Conservation (phyloP, 352 stramenopile species). For the Pythium plurisporium region DNA sequence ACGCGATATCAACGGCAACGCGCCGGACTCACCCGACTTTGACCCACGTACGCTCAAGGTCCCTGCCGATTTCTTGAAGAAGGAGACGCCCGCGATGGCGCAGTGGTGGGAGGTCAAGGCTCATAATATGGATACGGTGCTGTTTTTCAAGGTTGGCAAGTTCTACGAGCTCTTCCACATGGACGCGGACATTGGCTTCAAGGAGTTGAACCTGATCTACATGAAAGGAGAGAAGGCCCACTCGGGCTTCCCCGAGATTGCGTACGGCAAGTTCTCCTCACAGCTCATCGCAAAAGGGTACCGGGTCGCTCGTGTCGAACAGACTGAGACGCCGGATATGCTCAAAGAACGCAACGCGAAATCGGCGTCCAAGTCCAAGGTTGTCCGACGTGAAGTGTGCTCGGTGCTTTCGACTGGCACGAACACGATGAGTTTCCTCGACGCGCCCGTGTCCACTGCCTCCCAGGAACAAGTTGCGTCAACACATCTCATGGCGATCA, state of each 20-base stretch:
- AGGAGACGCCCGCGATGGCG: constrained; percentile 93
- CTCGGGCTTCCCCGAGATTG: constrained; percentile 97
- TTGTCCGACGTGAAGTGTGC: constrained; percentile 95
- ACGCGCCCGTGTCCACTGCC: constrained; percentile 56
- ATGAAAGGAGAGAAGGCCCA: constrained; percentile 99
- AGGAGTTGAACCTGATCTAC: constrained; percentile 95
- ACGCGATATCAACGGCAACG: constrained; percentile 85
- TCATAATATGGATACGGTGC: constrained; percentile 96
- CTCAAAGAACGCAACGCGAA: constrained; percentile 92
- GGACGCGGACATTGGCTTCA: constrained; percentile 97
- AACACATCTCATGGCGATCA: constrained; percentile 59
- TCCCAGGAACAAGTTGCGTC: constrained; percentile 41
- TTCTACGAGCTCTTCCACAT: constrained; percentile 98
- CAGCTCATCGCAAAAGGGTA: constrained; percentile 95
- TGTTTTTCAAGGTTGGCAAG: constrained; percentile 99
- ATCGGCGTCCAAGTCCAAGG: constrained; percentile 72
- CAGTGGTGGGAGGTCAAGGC: constrained; percentile 99
- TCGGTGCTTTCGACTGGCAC: constrained; percentile 94
- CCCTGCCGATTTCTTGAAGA: constrained; percentile 77
- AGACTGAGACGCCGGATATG: constrained; percentile 98
- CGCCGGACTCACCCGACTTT: constrained; percentile 83
- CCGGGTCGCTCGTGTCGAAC: constrained; percentile 97
- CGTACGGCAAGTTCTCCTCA: constrained; percentile 95
- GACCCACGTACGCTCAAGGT: constrained; percentile 92
- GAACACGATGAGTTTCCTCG: constrained; percentile 94